Evolutionary conservation across 768 basidiomycete genomes (phyloP).

Genomic region (Mycena galericulata): DNA sequence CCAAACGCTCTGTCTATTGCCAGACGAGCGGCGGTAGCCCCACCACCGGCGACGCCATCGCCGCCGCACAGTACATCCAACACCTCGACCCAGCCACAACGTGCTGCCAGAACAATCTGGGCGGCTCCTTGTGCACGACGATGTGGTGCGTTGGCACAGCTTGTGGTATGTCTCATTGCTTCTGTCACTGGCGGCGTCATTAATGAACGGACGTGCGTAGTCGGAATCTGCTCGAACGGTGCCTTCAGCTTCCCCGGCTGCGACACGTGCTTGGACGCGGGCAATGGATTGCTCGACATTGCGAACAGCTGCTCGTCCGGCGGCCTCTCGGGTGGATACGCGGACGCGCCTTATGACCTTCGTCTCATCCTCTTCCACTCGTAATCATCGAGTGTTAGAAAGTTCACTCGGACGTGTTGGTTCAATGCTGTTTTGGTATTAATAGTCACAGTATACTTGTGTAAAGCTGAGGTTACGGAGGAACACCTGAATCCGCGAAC

Average conservation of each 20-base stretch:
- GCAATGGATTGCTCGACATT: constrained; percentile 14
- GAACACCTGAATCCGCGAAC: too few relatives aligned
- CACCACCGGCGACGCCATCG: too few relatives aligned
- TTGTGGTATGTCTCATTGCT: not conserved
- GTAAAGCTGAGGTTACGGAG: too few relatives aligned
- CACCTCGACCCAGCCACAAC: not conserved
- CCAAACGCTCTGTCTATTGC: constrained; percentile 22
- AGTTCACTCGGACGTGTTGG: too few relatives aligned
- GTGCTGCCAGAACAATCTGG: constrained; percentile 8
- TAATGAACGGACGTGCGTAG: not conserved
- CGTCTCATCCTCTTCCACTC: constrained; percentile 19
- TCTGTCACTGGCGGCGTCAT: not conserved
- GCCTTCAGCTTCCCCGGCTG: not conserved
- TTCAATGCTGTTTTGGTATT: too few relatives aligned
- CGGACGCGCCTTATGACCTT: constrained; percentile 16
- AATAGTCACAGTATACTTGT: too few relatives aligned
- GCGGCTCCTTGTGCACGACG: constrained; percentile 16
- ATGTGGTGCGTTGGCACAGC: constrained; percentile 10
- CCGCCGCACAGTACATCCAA: constrained; percentile 6
- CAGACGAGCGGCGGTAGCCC: constrained; percentile 19
- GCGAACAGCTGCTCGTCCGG: constrained; percentile 6
- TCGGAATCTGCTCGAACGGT: constrained; percentile 12
- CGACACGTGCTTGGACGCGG: not conserved
- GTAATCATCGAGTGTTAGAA: too few relatives aligned
- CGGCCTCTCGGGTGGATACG: constrained; percentile 12